These are phyloP conservation scores for Mycena leptocephala DNA, from an alignment of 768 basidiomycete genomes.

Conservation along the genomic window DNA sequence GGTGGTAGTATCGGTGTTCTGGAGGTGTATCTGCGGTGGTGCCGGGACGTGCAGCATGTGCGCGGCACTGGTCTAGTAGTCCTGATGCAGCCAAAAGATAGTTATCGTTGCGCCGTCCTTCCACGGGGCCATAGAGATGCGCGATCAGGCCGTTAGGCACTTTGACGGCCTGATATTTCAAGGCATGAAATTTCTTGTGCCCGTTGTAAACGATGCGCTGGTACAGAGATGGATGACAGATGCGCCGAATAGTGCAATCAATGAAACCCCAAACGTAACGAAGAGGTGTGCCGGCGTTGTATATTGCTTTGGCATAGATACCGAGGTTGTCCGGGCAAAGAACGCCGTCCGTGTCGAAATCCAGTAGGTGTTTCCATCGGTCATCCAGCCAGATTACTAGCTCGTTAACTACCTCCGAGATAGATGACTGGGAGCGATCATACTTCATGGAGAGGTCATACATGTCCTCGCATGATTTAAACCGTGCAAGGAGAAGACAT, in stretches of 20 bases:
- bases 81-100: constrained; percentile 28
- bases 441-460: constrained; percentile 31
- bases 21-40: constrained; percentile 11
- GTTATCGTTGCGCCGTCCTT: constrained; percentile 38
- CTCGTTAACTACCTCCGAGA: constrained; percentile 35
- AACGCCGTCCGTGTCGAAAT: constrained; percentile 28
- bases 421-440: constrained; percentile 33
- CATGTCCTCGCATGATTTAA: constrained; percentile 30
- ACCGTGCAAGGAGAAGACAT: constrained; percentile 33
- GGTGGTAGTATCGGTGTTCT: constrained; percentile 24
- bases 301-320: constrained; percentile 36
- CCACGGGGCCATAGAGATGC: constrained; percentile 42
- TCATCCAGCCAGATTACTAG: constrained; percentile 27
- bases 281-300: constrained; percentile 33
- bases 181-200: constrained; percentile 45
- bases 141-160: constrained; percentile 45
- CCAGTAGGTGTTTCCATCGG: constrained; percentile 37
- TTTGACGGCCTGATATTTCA: constrained; percentile 47
- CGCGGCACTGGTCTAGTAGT: constrained; percentile 15
- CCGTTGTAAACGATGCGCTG: constrained; percentile 33
- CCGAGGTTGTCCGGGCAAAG: constrained; percentile 24
- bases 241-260: constrained; percentile 41
- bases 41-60: constrained; percentile 18
- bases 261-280: constrained; percentile 38
- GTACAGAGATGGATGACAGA: constrained; percentile 24